These are phyloP conservation scores for Ambrosiella cleistominuta DNA, from an alignment of 2,329 filamentous ascomycete genomes.

Conservation along the genomic window DNA sequence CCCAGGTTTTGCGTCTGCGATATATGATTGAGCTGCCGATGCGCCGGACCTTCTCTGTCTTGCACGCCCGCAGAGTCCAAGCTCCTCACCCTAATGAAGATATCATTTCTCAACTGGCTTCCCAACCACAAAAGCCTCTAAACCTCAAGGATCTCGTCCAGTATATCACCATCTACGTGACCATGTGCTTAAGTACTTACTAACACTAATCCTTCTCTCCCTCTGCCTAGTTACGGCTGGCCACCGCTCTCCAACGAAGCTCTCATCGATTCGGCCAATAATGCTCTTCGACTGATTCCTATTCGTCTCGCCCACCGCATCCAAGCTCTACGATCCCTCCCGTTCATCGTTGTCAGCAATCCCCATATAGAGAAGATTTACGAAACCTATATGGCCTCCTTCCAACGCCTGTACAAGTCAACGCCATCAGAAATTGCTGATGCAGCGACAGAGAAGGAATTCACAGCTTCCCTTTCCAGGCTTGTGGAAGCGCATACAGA, in stretches of 20 bases:
- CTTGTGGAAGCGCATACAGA: conserved; percentile 90
- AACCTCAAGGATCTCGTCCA: conserved; percentile 79
- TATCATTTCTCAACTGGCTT: conserved; percentile 63
- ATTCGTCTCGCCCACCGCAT: conserved; percentile 87
- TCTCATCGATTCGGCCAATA: conserved; percentile 81
- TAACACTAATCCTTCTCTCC: background rate
- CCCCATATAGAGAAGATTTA: conserved; percentile 88
- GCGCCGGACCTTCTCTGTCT: background rate
- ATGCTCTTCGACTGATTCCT: conserved; percentile 81
- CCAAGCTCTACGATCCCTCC: conserved; percentile 78
- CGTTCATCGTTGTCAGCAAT: conserved; percentile 97
- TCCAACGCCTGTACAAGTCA: conserved; percentile 38
- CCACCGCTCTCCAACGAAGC: conserved; percentile 68
- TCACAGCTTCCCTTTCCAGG: conserved; percentile 84
- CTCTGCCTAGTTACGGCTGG: conserved; percentile 44
- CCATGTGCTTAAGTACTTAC: background rate
- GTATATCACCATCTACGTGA: conserved; percentile 29
- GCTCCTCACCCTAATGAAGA: conserved; percentile 39
- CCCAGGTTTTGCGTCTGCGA: background rate
- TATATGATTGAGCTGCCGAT: background rate
- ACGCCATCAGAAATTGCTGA: conserved; percentile 17
- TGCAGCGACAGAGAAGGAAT: conserved; percentile 55
- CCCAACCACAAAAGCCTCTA: conserved; percentile 60
- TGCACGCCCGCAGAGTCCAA: background rate
- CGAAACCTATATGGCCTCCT: conserved; percentile 84